A percentile compares a stretch with the other conserved stretches of the same genome.
Conservation (phyloP, 1,139 yeast genomes). For the Kodamaea arcana region DNA sequence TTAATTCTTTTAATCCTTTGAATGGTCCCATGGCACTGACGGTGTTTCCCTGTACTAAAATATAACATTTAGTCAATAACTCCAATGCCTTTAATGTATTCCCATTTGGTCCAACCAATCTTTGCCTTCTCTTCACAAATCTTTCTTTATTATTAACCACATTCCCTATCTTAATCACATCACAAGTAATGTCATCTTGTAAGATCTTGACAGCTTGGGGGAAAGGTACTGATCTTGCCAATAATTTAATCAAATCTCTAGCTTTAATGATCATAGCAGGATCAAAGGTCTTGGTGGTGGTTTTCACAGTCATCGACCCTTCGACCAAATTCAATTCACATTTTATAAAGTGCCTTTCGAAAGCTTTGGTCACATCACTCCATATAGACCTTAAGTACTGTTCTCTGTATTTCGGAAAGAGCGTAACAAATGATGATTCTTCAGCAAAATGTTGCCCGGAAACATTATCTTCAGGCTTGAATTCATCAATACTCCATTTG, state of each 20-base stretch:
- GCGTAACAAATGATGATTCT: conserved; percentile 90
- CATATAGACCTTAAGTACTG: conserved; percentile 82
- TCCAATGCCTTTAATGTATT: conserved; percentile 94
- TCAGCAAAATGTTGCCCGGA: conserved; percentile 87
- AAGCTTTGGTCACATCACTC: conserved; percentile 84
- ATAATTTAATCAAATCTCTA: conserved; percentile 85
- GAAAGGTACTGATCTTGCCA: conserved; percentile 95
- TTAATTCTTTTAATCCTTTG: conserved; percentile 85
- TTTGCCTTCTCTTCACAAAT: conserved; percentile 91
- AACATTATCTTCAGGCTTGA: conserved; percentile 83
- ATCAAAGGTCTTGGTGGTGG: conserved; percentile 92
- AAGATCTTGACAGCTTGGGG: conserved; percentile 93
- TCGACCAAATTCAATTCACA: conserved; percentile 89
- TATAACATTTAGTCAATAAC: conserved; percentile 86
- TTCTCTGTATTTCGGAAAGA: conserved; percentile 96
- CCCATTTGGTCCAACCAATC: conserved; percentile 96
- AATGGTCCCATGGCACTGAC: conserved; percentile 97
- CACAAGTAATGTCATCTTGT: conserved; percentile 93
- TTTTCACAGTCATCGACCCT: conserved; percentile 95
- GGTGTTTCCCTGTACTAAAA: conserved; percentile 95
- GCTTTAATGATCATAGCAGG: conserved; percentile 94
- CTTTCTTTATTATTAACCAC: conserved; percentile 87
- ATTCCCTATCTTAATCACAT: conserved; percentile 91
- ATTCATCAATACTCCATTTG: conserved; percentile 88
- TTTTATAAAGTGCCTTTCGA: conserved; percentile 68